These are phyloP conservation scores for Erigeron philadelphicus DNA, from an alignment of 140 eudicot species.

Conservation along the genomic window DNA sequence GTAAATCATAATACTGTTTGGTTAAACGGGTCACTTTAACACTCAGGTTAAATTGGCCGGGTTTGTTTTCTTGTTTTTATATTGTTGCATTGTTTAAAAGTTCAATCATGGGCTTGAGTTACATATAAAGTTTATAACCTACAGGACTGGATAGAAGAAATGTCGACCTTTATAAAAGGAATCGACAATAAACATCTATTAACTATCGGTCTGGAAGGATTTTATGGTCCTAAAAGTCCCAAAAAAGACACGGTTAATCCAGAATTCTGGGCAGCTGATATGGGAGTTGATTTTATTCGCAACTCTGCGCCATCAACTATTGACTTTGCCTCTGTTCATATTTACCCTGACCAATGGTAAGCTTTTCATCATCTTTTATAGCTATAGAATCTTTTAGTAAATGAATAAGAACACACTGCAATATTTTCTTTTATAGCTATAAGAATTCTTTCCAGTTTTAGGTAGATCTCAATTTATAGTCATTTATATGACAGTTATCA, in stretches of 20 bases:
- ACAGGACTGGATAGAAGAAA: conserved; percentile 97
- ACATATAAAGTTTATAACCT: conserved; percentile 20
- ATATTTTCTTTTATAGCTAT: not conserved
- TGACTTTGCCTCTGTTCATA: conserved; percentile 93
- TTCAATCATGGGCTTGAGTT: not conserved
- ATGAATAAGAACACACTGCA: not conserved
- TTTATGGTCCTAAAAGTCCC: conserved; percentile 77
- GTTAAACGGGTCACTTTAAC: not conserved
- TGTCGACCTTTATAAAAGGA: conserved; percentile 67
- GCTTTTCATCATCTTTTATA: conserved; percentile 13
- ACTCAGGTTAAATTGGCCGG: not conserved
- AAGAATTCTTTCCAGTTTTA: not conserved
- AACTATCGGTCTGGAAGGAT: conserved; percentile 90
- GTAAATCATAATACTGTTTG: not conserved
- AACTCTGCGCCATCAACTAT: conserved; percentile 67
- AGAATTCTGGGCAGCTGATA: conserved; percentile 73
- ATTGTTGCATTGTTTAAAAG: not conserved
- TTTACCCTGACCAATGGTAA: conserved; percentile 95
- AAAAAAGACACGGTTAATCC: conserved; percentile 65
- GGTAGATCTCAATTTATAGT: too few species aligned
- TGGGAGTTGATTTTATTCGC: conserved; percentile 90
- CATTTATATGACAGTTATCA: too few species aligned
- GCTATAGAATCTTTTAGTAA: not conserved
- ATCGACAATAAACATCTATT: conserved; percentile 74
- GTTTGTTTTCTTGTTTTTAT: not conserved